Conservation (phyloP, 257 asterid species). For the Cinchona pubescens region DNA sequence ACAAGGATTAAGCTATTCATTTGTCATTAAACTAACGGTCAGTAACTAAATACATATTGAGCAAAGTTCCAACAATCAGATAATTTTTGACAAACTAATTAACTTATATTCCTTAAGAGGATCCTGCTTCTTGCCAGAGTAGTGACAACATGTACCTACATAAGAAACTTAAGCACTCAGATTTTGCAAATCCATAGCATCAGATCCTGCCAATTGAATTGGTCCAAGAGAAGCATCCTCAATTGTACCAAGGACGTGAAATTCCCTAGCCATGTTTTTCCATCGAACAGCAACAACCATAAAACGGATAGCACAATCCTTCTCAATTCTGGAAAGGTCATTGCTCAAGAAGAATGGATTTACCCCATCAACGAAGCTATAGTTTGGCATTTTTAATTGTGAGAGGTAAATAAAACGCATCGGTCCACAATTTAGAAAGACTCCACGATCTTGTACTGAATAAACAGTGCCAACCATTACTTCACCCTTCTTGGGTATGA, state of each 20-base stretch:
- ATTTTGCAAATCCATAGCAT: constrained; percentile 38
- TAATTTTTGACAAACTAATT: background rate
- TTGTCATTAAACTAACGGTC: background rate
- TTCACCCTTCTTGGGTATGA: constrained; percentile 64
- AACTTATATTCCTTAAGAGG: background rate
- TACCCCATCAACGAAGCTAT: constrained; percentile 34
- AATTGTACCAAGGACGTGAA: constrained; percentile 57
- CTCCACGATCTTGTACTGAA: constrained; percentile 33
- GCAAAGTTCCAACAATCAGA: background rate
- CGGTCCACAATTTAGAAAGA: constrained; percentile 74
- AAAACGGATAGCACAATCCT: constrained; percentile 49
- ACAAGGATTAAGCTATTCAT: background rate
- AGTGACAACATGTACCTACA: background rate
- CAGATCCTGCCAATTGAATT: constrained; percentile 55
- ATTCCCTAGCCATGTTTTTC: constrained; percentile 41
- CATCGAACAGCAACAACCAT: constrained; percentile 53
- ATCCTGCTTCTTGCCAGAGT: background rate
- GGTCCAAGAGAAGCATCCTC: constrained; percentile 72
- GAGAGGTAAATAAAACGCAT: constrained; percentile 58
- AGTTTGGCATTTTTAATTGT: constrained; percentile 47
- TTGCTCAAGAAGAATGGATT: constrained; percentile 32
- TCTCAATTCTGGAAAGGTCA: constrained; percentile 62
- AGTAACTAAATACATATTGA: background rate
- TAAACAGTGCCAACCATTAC: constrained; percentile 55
- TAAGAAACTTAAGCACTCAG: background rate